phyloP scores from a whole-genome alignment of 2,329 filamentous ascomycete species.

The Fusarium zealandicum region DNA sequence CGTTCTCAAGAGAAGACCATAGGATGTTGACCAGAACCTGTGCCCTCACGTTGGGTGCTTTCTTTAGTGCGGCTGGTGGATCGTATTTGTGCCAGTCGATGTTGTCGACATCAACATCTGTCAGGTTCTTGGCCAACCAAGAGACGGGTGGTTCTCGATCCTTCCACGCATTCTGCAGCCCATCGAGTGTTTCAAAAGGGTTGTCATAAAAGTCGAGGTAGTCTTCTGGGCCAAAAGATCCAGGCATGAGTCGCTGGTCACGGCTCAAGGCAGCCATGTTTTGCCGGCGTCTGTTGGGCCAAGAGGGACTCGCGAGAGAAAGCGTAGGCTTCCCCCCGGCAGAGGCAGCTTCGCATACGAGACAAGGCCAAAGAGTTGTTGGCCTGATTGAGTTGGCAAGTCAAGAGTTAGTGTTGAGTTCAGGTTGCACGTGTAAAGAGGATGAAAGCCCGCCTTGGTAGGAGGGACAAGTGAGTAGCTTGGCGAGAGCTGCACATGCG shows the following conservation, averaged over 20 bases:
- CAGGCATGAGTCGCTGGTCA: slow-evolving; percentile 39
- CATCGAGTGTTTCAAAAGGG: slow-evolving; percentile 38
- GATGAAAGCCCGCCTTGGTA: neutral
- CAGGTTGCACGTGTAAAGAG: neutral
- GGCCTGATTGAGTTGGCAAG: neutral
- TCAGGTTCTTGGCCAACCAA: slow-evolving; percentile 35
- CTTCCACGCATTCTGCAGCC: slow-evolving; percentile 36
- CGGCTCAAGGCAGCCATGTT: slow-evolving; percentile 20
- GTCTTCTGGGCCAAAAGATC: slow-evolving; percentile 43
- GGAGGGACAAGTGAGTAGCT: neutral
- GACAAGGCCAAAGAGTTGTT: neutral
- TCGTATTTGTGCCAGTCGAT: slow-evolving; percentile 57
- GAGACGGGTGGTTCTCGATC: slow-evolving; percentile 26
- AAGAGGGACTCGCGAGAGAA: neutral
- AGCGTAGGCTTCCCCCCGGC: neutral
- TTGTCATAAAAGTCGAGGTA: slow-evolving; percentile 43
- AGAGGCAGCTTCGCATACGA: slow-evolving; percentile 1
- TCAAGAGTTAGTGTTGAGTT: neutral
- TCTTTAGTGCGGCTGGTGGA: slow-evolving; percentile 53
- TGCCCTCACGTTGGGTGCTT: slow-evolving; percentile 49
- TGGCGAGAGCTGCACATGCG: slow-evolving; percentile 12
- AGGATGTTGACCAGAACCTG: slow-evolving; percentile 53
- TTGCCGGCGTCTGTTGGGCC: neutral
- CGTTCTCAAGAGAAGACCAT: slow-evolving; percentile 53
- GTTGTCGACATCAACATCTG: slow-evolving; percentile 37